A percentile compares a stretch with the other conserved stretches of the same genome.
These are phyloP conservation scores for Rhodomyrtus psidioides DNA, from an alignment of 441 rosid genomes.

Conservation along the genomic window DNA sequence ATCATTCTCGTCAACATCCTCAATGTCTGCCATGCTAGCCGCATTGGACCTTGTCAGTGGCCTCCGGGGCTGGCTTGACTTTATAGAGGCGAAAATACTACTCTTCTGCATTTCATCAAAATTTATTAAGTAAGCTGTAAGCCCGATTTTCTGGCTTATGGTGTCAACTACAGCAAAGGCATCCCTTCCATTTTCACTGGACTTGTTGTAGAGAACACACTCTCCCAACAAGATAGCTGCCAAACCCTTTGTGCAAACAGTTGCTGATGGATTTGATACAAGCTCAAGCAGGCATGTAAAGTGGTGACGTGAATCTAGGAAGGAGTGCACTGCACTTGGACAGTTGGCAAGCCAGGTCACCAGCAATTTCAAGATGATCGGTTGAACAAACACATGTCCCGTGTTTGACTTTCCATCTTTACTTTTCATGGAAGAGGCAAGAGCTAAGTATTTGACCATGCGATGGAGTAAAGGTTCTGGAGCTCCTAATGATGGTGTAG, in stretches of 20 bases:
- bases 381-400: slow-evolving; percentile 49
- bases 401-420: slow-evolving; percentile 61
- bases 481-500: slow-evolving; percentile 67
- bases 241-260: slow-evolving; percentile 68
- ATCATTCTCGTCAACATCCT: slow-evolving; percentile 49
- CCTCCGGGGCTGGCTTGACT: slow-evolving; percentile 39
- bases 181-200: slow-evolving; percentile 70
- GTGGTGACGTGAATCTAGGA: slow-evolving; percentile 88
- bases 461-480: slow-evolving; percentile 87
- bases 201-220: slow-evolving; percentile 72
- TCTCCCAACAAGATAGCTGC: slow-evolving; percentile 85
- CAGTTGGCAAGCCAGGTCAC: slow-evolving; percentile 83
- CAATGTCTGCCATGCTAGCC: slow-evolving; percentile 77
- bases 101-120: slow-evolving; percentile 88
- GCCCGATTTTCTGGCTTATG: slow-evolving; percentile 85
- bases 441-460: slow-evolving; percentile 84
- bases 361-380: slow-evolving; percentile 78
- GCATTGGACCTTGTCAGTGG: slow-evolving; percentile 76
- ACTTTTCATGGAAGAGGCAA: slow-evolving; percentile 69
- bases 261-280: slow-evolving; percentile 57
- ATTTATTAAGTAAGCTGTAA: slow-evolving; percentile 65
- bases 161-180: slow-evolving; percentile 72
- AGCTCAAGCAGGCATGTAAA: slow-evolving; percentile 72
- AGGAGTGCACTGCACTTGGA: slow-evolving; percentile 81
- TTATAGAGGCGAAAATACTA: slow-evolving; percentile 52